Base-by-base conservation (phyloP, 768 basidiomycete genomes). In the Boletus coccyginus region DNA sequence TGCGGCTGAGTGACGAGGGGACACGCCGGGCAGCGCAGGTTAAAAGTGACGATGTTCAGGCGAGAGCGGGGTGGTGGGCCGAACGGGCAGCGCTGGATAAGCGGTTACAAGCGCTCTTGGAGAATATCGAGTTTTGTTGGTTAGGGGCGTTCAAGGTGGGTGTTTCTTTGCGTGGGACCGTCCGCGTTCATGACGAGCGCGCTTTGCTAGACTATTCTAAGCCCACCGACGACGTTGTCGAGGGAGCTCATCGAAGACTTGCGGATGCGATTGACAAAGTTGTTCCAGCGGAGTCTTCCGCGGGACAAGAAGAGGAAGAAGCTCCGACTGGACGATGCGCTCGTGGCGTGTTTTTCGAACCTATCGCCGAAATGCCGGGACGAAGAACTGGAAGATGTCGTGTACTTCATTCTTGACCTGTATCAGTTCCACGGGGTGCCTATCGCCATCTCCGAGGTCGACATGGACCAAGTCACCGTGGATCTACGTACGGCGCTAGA, bases 101-200 rank as follows among this genome's bases (percentile, higher is more conserved):
- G 46, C 81, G 93, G 24, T 68, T 99, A 65, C 77, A 82, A 54
- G 83, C 84, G 32, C 71, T 99, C 7, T 69, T 97, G 35, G 83
- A 84, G 60, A 92, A 87, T 60, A 86, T 99, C 43, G 97, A 98
- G 69, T 94, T 91, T 63, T 94, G 90, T 66, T 98, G 97, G 97
- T 78, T 99, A 3, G 96, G 97, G 1, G 94, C 89, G 21, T 98
- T 97, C 82, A 98, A 98, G 85, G 95, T 94, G 48, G 35, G 78
- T 64, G 10, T 55, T 16, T 35, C 19, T 5, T 38, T 46, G 5
- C 16, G 16, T n/a, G 39, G 27, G 29, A 29, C 55, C 3, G 16
- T 32, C 17, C 39, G 19, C 6, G 41, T 44, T 21, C 2, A 17
- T 45, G 51, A 50, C 38, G 49, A 1, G 29, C 56, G 10, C 33